phyloP scores from a whole-genome alignment of 2,329 filamentous ascomycete genomes.

The Fusarium sp. region DNA sequence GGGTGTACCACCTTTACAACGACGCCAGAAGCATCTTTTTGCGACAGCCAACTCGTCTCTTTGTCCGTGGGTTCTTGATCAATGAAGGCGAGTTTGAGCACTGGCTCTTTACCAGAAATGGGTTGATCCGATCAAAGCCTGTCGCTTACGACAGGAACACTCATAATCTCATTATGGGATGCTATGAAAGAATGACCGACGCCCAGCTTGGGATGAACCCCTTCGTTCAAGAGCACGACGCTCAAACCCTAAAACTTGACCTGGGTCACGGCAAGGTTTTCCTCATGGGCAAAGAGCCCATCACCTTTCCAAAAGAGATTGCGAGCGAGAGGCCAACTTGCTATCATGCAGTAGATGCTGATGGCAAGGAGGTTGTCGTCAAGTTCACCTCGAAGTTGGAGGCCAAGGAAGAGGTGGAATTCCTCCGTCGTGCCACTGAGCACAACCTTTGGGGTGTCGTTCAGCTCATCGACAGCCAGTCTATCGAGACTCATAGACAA shows the following conservation, averaged over 20 bases:
- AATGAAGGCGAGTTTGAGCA: conserved; percentile 36
- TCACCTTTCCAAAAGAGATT: conserved; percentile 26
- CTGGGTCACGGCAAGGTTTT: conserved; percentile 1
- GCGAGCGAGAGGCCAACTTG: conserved; percentile 40
- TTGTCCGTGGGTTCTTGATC: conserved; percentile 33
- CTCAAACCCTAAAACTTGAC: too few relatives aligned
- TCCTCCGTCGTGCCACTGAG: conserved; percentile 26
- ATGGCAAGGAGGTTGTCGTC: conserved; percentile 18
- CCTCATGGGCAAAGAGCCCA: conserved; percentile 6
- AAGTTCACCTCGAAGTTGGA: conserved; percentile 35
- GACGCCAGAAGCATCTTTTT: not conserved
- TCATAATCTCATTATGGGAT: too few relatives aligned
- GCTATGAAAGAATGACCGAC: conserved; percentile 12
- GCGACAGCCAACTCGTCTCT: conserved; percentile 40
- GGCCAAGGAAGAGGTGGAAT: conserved; percentile 19
- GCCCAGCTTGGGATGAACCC: conserved; percentile 21
- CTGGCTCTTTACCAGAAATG: conserved; percentile 44
- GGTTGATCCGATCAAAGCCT: conserved; percentile 3
- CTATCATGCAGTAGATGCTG: conserved; percentile 7
- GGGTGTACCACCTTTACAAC: not conserved
- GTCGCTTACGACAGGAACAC: conserved; percentile 5
- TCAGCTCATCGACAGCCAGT: conserved; percentile 24
- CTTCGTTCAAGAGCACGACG: not conserved
- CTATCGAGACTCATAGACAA: not conserved
- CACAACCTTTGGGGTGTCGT: conserved; percentile 25